phyloP scores from a whole-genome alignment of 805 yeast species.

The Blastobotrys attinorum region DNA sequence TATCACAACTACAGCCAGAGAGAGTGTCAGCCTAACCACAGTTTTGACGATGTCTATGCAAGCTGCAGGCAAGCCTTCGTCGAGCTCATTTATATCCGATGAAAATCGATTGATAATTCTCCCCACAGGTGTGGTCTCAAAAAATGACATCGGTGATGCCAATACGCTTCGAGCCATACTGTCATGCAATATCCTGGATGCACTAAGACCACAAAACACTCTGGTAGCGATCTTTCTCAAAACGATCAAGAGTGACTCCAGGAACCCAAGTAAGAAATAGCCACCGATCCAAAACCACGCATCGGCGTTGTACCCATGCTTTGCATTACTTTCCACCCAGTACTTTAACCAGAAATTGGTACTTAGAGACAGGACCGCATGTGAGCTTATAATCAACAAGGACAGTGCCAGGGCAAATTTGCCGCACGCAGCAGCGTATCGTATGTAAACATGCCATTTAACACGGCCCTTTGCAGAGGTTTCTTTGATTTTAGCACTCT shows the following conservation, averaged over 20 bases:
- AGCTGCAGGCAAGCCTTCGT: slow-evolving; percentile 47
- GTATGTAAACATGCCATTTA: slow-evolving; percentile 64
- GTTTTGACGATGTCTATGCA: slow-evolving; percentile 32
- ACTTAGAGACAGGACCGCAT: slow-evolving; percentile 51
- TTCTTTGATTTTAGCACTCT: slow-evolving; percentile 32
- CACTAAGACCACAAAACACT: slow-evolving; percentile 27
- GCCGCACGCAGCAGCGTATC: slow-evolving; percentile 77
- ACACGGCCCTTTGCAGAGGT: slow-evolving; percentile 79
- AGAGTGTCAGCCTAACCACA: slow-evolving; percentile 39
- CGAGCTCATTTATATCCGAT: slow-evolving; percentile 81
- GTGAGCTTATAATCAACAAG: slow-evolving; percentile 35
- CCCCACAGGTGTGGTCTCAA: slow-evolving; percentile 93
- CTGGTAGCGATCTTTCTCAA: slow-evolving; percentile 55
- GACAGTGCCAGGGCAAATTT: slow-evolving; percentile 17
- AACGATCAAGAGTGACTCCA: slow-evolving; percentile 38
- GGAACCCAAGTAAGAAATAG: slow-evolving; percentile 57
- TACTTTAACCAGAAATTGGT: slow-evolving; percentile 80
- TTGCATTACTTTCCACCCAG: slow-evolving; percentile 78
- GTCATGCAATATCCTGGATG: slow-evolving; percentile 44
- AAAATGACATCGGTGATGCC: slow-evolving; percentile 88
- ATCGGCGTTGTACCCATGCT: slow-evolving; percentile 54
- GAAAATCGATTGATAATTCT: slow-evolving; percentile 85
- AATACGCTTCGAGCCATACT: slow-evolving; percentile 65
- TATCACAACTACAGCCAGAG: slow-evolving; percentile 69
- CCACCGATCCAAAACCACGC: slow-evolving; percentile 57